Percentiles rank a stretch among this genome's conserved stretches.
phyloP scores from a whole-genome alignment of 1,284 basidiomycete genomes.

The Cryptococcus depauperatus region DNA sequence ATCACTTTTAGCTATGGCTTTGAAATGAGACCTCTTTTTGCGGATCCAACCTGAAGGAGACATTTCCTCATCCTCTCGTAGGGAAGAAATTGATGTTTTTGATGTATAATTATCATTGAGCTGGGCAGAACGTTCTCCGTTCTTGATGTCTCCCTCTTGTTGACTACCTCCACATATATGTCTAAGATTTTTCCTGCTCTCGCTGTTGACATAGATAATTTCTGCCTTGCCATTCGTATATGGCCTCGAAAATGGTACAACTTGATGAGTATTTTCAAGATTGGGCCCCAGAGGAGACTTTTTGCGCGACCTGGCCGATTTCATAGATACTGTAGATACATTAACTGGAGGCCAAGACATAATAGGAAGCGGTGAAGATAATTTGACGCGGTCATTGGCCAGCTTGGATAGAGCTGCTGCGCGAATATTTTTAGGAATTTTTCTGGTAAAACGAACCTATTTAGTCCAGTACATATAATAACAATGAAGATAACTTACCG shows the following conservation, averaged over 20 bases:
- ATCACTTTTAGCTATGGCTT: neutral
- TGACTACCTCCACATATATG: neutral
- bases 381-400: conserved; percentile 4
- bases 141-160: neutral
- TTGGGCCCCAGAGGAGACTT: conserved; percentile 9
- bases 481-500: conserved; percentile 47
- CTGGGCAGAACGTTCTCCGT: too few relatives aligned
- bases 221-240: conserved; percentile 24
- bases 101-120: neutral
- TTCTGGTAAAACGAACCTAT: conserved; percentile 15
- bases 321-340: neutral
- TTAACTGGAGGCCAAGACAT: neutral
- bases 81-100: conserved; percentile 1
- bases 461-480: neutral
- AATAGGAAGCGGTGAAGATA: neutral
- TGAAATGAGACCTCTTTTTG: conserved; percentile 18
- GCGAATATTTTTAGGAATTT: conserved; percentile 38
- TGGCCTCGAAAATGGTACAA: conserved; percentile 19
- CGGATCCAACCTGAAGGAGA: conserved; percentile 37
- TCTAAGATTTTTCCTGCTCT: neutral
- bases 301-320: neutral
- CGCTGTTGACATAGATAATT: conserved; percentile 2
- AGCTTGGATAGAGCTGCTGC: conserved; percentile 24
- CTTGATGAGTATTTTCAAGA: conserved; percentile 17
- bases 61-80: conserved; percentile 33